phyloP scores from a whole-genome alignment of 176 grass and related monocot genomes.

The Panicum miliaceum region DNA sequence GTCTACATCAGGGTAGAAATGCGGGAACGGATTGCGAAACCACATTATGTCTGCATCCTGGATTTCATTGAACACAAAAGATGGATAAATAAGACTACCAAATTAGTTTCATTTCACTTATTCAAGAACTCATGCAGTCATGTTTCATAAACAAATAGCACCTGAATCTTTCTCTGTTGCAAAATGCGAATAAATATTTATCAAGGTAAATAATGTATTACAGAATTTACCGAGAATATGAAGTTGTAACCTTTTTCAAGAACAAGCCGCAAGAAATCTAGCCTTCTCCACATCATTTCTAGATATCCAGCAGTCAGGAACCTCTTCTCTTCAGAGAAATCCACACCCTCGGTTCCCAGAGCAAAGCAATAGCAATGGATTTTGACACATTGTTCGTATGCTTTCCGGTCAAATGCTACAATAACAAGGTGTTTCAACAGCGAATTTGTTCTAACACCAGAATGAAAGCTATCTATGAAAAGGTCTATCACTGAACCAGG shows the following conservation, averaged over 20 bases:
- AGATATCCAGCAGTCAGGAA: conserved; percentile 76
- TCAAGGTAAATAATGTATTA: conserved; percentile 18
- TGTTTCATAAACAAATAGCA: conserved; percentile 11
- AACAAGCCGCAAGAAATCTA: conserved; percentile 70
- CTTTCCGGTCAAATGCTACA: conserved; percentile 63
- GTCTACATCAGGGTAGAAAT: conserved; percentile 75
- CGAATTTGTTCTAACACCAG: conserved; percentile 40
- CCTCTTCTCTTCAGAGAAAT: conserved; percentile 74
- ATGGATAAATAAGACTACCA: conserved; percentile 14
- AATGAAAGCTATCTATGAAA: conserved; percentile 65
- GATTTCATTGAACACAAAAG: conserved; percentile 34
- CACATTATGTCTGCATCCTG: conserved; percentile 80
- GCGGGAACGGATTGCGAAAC: conserved; percentile 73
- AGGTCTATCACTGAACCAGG: conserved; percentile 72
- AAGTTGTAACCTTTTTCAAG: conserved; percentile 77
- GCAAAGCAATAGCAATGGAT: conserved; percentile 70
- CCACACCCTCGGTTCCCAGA: conserved; percentile 59
- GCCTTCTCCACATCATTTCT: conserved; percentile 83
- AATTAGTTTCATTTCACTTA: conserved; percentile 15
- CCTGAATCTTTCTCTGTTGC: conserved; percentile 5
- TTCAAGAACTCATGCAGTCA: neutral
- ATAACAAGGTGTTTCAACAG: conserved; percentile 75
- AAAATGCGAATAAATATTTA: neutral
- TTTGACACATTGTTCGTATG: conserved; percentile 59
- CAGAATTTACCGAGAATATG: conserved; percentile 70